A percentile compares a stretch with the other conserved stretches of the same genome.
These are phyloP conservation scores for Metschnikowia bowlesiae DNA, from an alignment of 805 yeast genomes.

Conservation along the genomic window DNA sequence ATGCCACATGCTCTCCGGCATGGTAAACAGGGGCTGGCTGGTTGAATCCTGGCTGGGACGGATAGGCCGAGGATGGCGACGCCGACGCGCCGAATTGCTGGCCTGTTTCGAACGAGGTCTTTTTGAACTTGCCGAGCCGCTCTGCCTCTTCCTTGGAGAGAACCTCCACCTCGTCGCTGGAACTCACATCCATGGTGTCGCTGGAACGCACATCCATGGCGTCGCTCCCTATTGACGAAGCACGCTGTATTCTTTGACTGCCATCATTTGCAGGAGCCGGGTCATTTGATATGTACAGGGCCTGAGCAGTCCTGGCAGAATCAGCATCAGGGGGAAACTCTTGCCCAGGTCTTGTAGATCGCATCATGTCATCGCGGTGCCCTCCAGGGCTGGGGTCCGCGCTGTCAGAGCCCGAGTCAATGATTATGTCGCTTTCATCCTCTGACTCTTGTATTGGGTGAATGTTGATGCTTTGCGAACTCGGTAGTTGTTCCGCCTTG, in stretches of 20 bases:
- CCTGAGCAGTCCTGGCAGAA: background rate
- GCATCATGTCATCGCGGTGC: background rate
- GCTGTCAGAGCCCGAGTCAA: background rate
- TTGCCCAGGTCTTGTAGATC: background rate
- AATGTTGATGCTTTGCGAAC: background rate
- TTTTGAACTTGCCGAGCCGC: conserved; percentile 22
- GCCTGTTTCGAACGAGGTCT: conserved; percentile 16
- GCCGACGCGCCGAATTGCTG: background rate
- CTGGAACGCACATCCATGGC: conserved; percentile 7
- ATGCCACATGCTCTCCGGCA: conserved; percentile 12
- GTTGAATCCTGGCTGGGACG: conserved; percentile 12
- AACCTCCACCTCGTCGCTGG: conserved; percentile 26
- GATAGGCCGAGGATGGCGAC: background rate
- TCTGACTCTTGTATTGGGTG: background rate
- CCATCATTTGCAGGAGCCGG: too few species aligned
- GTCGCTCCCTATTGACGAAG: background rate
- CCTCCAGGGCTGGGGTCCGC: background rate
- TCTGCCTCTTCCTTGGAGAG: conserved; percentile 29
- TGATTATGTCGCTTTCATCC: background rate
- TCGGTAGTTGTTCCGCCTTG: background rate
- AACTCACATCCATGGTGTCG: conserved; percentile 17
- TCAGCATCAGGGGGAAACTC: background rate
- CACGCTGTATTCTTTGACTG: too few species aligned
- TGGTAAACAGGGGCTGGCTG: conserved; percentile 30
- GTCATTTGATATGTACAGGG: too few species aligned